These are phyloP conservation scores for Apiospora sp. DNA, from an alignment of 2,329 filamentous ascomycete genomes.

Conservation along the genomic window DNA sequence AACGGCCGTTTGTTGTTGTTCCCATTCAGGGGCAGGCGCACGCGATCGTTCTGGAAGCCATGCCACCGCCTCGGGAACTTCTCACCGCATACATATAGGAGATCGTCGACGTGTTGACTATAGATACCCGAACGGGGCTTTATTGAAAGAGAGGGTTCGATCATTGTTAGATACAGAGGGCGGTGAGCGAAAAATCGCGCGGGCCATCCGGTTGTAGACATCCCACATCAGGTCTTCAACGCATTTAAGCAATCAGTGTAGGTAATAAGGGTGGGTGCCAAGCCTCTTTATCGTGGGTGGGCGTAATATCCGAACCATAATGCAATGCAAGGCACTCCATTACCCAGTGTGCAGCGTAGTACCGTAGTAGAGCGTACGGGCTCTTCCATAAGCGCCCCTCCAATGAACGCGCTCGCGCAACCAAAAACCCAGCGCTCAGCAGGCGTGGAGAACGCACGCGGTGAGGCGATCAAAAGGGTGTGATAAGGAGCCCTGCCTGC, in stretches of 20 bases:
- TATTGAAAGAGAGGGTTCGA: slow-evolving; percentile 5
- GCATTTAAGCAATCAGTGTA: slow-evolving; percentile 6
- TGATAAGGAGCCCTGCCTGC: background rate
- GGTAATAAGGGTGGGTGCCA: slow-evolving; percentile 13
- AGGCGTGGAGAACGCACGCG: slow-evolving; percentile 13
- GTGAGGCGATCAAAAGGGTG: slow-evolving; percentile 18
- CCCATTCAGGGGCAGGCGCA: background rate
- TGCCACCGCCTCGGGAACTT: background rate
- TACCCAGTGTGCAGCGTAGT: slow-evolving; percentile 4
- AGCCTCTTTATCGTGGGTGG: slow-evolving; percentile 4
- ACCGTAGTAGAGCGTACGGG: slow-evolving; percentile 14
- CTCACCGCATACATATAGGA: slow-evolving; percentile 8
- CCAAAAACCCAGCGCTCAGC: background rate
- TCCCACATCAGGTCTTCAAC: slow-evolving; percentile 9
- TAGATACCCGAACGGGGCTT: background rate
- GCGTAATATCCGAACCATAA: slow-evolving; percentile 22
- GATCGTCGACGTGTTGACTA: slow-evolving; percentile 2
- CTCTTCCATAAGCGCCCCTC: slow-evolving; percentile 17
- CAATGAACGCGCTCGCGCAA: slow-evolving; percentile 2
- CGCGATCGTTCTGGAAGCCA: slow-evolving; percentile 2
- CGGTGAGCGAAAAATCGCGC: slow-evolving; percentile 14
- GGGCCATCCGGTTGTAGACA: background rate
- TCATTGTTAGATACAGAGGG: slow-evolving; percentile 11
- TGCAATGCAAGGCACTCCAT: slow-evolving; percentile 21
- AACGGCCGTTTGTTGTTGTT: background rate